Conservation (phyloP, 345 rosid species). For the Euphorbia tirucalli region DNA sequence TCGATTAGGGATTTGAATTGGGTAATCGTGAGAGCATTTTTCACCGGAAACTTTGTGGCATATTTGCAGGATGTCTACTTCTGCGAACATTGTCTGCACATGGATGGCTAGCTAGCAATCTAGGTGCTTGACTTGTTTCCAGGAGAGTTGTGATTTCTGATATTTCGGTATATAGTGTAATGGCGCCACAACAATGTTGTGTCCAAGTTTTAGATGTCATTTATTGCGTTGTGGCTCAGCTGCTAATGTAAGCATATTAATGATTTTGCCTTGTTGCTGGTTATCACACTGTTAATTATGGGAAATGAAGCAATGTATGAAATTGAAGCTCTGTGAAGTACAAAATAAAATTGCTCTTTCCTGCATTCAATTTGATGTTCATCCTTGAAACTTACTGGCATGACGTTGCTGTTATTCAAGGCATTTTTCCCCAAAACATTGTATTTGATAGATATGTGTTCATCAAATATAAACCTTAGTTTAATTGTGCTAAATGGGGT, state of each 20-base stretch:
- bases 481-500: too few species aligned
- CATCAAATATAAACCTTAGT: too few species aligned
- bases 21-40: not conserved
- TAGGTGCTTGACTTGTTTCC: not conserved
- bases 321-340: not conserved
- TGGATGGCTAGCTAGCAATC: constrained; percentile 1
- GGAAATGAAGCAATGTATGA: not conserved
- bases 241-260: not conserved
- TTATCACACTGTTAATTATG: not conserved
- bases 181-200: not conserved
- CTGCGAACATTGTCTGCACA: not conserved
- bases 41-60: not conserved
- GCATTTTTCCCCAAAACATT: too few species aligned
- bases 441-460: too few species aligned
- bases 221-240: not conserved
- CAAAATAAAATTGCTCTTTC: not conserved
- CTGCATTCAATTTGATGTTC: not conserved
- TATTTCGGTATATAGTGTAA: not conserved
- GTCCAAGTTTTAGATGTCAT: not conserved
- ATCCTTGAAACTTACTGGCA: too few species aligned
- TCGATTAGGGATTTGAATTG: not conserved
- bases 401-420: too few species aligned
- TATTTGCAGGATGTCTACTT: constrained; percentile 3
- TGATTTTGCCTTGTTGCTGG: not conserved
- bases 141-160: not conserved